A percentile compares a stretch with the other conserved stretches of the same genome.
Conservation (phyloP, 2,329 filamentous ascomycete genomes). For the Ascochyta koolunga region DNA sequence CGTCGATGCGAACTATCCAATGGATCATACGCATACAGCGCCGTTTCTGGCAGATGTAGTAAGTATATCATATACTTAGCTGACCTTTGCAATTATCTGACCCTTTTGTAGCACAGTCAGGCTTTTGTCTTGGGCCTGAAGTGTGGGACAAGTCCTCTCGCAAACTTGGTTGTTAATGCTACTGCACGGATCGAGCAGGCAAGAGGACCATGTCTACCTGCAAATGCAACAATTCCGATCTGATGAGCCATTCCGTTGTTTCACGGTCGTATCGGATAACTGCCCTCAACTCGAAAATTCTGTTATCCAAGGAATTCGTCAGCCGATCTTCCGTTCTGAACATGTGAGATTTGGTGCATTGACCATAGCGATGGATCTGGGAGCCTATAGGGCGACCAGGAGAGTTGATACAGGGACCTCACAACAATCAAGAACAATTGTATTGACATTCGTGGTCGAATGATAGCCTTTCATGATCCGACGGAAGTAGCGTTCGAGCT, state of each 20-base stretch:
- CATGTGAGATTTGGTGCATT: too few species aligned
- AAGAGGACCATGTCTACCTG: conserved; percentile 24
- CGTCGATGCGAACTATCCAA: conserved; percentile 29
- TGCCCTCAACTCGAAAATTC: too few species aligned
- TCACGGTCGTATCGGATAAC: too few species aligned
- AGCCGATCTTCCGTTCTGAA: too few species aligned
- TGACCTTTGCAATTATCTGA: background rate
- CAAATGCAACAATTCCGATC: conserved; percentile 26
- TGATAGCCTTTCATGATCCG: conserved; percentile 2
- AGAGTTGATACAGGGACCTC: background rate
- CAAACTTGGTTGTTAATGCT: conserved; percentile 25
- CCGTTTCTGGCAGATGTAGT: conserved; percentile 29
- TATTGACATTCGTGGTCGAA: background rate
- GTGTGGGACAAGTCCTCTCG: conserved; percentile 28
- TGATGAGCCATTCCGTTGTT: too few species aligned
- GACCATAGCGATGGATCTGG: too few species aligned
- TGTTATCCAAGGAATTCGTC: too few species aligned
- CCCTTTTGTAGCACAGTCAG: conserved; percentile 18
- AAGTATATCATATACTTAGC: background rate
- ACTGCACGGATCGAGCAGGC: conserved; percentile 26
- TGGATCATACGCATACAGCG: conserved; percentile 34
- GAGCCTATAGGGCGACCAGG: background rate
- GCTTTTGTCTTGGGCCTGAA: conserved; percentile 30
- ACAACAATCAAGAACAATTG: background rate
- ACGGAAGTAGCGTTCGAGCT: background rate